These are phyloP conservation scores for Blastobotrys parvus DNA, from an alignment of 805 yeast species.

Conservation along the genomic window DNA sequence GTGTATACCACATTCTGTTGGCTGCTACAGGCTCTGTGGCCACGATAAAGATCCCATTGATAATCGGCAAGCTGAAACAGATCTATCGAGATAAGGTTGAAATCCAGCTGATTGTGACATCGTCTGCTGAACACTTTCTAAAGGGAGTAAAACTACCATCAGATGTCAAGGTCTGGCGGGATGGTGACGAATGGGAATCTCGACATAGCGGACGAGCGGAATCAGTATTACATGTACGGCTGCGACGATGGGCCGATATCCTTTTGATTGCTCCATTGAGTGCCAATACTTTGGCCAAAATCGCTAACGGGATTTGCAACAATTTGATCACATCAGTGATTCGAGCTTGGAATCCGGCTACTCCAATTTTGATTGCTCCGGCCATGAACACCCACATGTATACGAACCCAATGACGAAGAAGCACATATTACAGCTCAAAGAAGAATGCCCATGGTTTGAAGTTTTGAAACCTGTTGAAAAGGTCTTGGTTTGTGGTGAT, in stretches of 20 bases:
- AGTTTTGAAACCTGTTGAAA: conserved; percentile 87
- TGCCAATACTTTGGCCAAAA: conserved; percentile 85
- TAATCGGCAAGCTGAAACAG: conserved; percentile 78
- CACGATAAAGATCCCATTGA: conserved; percentile 83
- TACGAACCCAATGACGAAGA: conserved; percentile 78
- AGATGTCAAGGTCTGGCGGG: conserved; percentile 85
- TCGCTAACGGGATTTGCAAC: conserved; percentile 86
- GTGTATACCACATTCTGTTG: conserved; percentile 72
- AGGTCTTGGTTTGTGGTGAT: conserved; percentile 90
- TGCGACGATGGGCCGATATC: conserved; percentile 95
- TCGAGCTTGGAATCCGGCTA: conserved; percentile 93
- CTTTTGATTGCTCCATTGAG: conserved; percentile 87
- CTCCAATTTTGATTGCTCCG: conserved; percentile 85
- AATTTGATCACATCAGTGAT: conserved; percentile 81
- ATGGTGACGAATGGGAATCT: conserved; percentile 85
- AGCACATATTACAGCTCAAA: conserved; percentile 61
- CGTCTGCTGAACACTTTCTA: conserved; percentile 28
- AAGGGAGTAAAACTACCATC: conserved; percentile 27
- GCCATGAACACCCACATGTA: conserved; percentile 94
- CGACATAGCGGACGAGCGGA: conserved; percentile 65
- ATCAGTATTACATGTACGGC: conserved; percentile 84
- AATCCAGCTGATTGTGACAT: conserved; percentile 76
- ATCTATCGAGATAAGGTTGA: conserved; percentile 64
- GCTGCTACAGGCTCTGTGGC: conserved; percentile 98
- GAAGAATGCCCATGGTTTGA: conserved; percentile 94